Evolutionary conservation across 306 rosid genomes (phyloP).

Genomic region (Rosa chinensis): DNA sequence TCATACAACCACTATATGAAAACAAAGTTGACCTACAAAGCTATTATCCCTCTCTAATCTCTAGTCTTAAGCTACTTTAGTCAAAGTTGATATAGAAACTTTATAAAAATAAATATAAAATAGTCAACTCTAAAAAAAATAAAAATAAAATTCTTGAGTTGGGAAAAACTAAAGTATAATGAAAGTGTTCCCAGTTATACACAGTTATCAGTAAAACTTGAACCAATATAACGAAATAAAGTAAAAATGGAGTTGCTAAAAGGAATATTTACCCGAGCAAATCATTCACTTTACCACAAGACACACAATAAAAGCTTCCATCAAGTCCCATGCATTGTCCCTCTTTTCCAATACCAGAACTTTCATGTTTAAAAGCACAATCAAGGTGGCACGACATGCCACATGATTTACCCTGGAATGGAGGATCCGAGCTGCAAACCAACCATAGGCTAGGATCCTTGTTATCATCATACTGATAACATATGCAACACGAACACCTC

Average conservation of each 20-base stretch:
- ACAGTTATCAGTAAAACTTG: neutral
- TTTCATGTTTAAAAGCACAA: slow-evolving; percentile 76
- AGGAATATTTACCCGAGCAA: slow-evolving; percentile 67
- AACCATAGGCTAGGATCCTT: slow-evolving; percentile 98
- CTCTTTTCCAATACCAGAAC: slow-evolving; percentile 63
- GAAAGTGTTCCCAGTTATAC: neutral
- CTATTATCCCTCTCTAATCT: neutral
- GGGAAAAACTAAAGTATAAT: neutral
- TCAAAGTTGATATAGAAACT: neutral
- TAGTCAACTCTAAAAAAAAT: too few species aligned
- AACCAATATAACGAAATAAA: neutral
- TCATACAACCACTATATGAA: neutral
- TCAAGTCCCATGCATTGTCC: slow-evolving; percentile 52
- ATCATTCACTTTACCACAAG: slow-evolving; percentile 86
- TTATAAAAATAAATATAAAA: slow-evolving; percentile 1
- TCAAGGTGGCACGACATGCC: slow-evolving; percentile 98
- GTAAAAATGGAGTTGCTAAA: neutral
- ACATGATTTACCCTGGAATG: slow-evolving; percentile 78
- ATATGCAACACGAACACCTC: slow-evolving; percentile 94
- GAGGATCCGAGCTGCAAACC: slow-evolving; percentile 83
- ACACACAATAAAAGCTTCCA: slow-evolving; percentile 79
- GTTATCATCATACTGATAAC: slow-evolving; percentile 85
- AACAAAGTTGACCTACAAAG: neutral
- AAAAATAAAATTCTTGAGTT: neutral
- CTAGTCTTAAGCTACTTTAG: neutral